Evolutionary conservation across 129 eudicot species (phyloP).

Genomic region (Deinandra increscens): DNA sequence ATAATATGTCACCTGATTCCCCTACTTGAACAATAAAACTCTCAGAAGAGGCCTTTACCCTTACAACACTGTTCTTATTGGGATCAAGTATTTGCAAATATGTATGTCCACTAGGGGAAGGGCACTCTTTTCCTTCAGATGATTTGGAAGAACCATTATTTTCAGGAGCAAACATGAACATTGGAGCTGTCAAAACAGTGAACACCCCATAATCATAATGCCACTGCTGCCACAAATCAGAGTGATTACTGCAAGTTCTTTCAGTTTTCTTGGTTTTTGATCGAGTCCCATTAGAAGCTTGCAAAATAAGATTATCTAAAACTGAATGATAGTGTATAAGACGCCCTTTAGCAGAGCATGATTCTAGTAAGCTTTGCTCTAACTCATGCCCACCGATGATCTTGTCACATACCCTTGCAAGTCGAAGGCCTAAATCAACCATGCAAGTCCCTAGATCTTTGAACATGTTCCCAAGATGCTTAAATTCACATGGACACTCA

Average conservation of each 20-base stretch:
- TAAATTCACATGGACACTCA: constrained; percentile 36
- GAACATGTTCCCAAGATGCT: constrained; percentile 50
- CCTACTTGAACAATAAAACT: constrained; percentile 91
- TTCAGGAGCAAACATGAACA: constrained; percentile 51
- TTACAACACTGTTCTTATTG: constrained; percentile 39
- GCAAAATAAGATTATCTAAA: constrained; percentile 50
- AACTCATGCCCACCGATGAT: constrained; percentile 76
- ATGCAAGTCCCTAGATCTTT: constrained; percentile 72
- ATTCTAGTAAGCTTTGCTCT: constrained; percentile 66
- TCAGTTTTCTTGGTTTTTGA: constrained; percentile 8
- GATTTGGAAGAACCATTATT: constrained; percentile 15
- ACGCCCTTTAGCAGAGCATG: constrained; percentile 85
- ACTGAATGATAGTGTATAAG: constrained; percentile 85
- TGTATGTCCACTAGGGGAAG: constrained; percentile 63
- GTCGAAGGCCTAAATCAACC: constrained; percentile 76
- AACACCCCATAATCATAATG: constrained; percentile 97
- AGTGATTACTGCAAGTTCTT: constrained; percentile 9
- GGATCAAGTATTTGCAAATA: constrained; percentile 70
- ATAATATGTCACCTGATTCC: constrained; percentile 79
- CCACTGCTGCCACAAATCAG: constrained; percentile 92
- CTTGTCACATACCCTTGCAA: constrained; percentile 76
- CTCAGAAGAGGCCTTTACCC: constrained; percentile 54
- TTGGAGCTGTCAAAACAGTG: constrained; percentile 74
- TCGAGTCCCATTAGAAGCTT: constrained; percentile 26
- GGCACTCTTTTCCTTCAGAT: constrained; percentile 41